These are phyloP conservation scores for Cicer judaicum DNA, from an alignment of 306 rosid species.

Conservation along the genomic window DNA sequence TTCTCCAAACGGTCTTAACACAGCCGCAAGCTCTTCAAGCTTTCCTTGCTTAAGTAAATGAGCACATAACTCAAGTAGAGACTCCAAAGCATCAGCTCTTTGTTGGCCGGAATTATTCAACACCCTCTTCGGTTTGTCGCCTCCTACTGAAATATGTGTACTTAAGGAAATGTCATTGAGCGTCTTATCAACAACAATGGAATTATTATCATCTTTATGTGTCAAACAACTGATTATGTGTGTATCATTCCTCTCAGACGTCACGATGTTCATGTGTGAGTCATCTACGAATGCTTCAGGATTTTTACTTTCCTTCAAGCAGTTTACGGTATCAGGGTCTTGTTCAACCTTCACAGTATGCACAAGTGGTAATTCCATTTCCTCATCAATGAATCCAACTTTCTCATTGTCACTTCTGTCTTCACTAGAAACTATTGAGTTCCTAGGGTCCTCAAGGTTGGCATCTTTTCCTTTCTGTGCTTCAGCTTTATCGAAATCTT, in stretches of 20 bases:
- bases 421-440: slow-evolving; percentile 32
- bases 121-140: slow-evolving; percentile 55
- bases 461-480: slow-evolving; percentile 44
- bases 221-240: slow-evolving; percentile 36
- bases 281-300: slow-evolving; percentile 42
- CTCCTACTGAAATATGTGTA: slow-evolving; percentile 42
- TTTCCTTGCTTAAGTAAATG: slow-evolving; percentile 87
- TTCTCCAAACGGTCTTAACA: slow-evolving; percentile 84
- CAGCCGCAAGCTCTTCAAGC: slow-evolving; percentile 87
- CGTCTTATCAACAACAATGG: slow-evolving; percentile 38
- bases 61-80: slow-evolving; percentile 89
- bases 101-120: slow-evolving; percentile 56
- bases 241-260: slow-evolving; percentile 45
- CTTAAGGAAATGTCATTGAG: slow-evolving; percentile 50
- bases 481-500: slow-evolving; percentile 46
- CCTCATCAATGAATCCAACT: slow-evolving; percentile 52
- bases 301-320: slow-evolving; percentile 45
- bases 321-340: slow-evolving; percentile 48
- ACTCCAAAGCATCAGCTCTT: slow-evolving; percentile 89
- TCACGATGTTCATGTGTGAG: slow-evolving; percentile 31
- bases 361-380: slow-evolving; percentile 49
- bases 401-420: slow-evolving; percentile 38
- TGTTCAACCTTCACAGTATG: slow-evolving; percentile 38
- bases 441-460: slow-evolving; percentile 44
- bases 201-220: slow-evolving; percentile 41